Percentiles rank a stretch among this genome's conserved stretches.
These are phyloP conservation scores for Zygosaccharomyces siamensis DNA, from an alignment of 805 yeast genomes.

Conservation along the genomic window DNA sequence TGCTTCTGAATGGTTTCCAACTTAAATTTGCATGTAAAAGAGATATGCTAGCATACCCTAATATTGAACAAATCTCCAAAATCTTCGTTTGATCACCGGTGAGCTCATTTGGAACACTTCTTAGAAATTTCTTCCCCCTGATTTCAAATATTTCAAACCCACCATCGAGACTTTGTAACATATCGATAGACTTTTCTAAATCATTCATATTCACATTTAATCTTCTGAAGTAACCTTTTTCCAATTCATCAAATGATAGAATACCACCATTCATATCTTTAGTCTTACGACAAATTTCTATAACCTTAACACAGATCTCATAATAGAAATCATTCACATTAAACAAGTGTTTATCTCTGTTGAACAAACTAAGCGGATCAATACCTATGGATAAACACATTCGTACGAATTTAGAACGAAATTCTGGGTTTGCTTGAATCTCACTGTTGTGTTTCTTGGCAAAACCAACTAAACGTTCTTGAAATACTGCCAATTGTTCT, in stretches of 20 bases:
- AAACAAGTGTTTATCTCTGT: slow-evolving; percentile 31
- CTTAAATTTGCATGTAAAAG: slow-evolving; percentile 66
- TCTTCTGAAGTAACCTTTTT: slow-evolving; percentile 29
- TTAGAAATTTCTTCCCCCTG: slow-evolving; percentile 48
- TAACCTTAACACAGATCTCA: slow-evolving; percentile 66
- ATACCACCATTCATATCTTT: slow-evolving; percentile 78
- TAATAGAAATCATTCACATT: slow-evolving; percentile 49
- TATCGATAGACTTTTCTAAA: slow-evolving; percentile 49
- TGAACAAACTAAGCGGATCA: slow-evolving; percentile 58
- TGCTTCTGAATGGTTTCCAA: slow-evolving; percentile 66
- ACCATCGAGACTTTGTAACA: slow-evolving; percentile 56
- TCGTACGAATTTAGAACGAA: slow-evolving; percentile 65
- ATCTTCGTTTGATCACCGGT: slow-evolving; percentile 66
- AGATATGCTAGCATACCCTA: slow-evolving; percentile 67
- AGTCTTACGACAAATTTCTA: slow-evolving; percentile 70
- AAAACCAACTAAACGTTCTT: slow-evolving; percentile 68
- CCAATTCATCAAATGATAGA: slow-evolving; percentile 54
- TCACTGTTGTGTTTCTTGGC: slow-evolving; percentile 68
- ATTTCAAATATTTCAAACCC: slow-evolving; percentile 63
- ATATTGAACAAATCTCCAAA: slow-evolving; percentile 66
- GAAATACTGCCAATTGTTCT: slow-evolving; percentile 73
- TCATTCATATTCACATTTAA: slow-evolving; percentile 44
- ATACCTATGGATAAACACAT: slow-evolving; percentile 79
- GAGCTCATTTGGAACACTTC: slow-evolving; percentile 59
- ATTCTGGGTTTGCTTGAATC: slow-evolving; percentile 56